Percentiles rank a stretch among this genome's conserved stretches.
Conservation (phyloP, 768 basidiomycete species). For the Kondoa subrosea region DNA sequence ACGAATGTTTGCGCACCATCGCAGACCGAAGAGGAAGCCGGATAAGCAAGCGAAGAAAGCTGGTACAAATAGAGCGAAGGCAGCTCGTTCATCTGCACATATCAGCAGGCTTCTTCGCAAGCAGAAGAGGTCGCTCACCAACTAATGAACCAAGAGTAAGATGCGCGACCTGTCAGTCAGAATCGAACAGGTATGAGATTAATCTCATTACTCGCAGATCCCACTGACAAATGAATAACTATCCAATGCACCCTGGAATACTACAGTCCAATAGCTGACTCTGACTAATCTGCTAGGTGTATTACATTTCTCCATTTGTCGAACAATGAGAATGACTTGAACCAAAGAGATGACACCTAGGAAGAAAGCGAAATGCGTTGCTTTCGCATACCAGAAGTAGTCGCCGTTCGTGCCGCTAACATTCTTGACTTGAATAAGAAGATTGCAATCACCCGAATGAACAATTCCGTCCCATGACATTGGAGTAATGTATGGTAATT, state of each 20-base stretch:
- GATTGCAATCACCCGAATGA: conserved; percentile 23
- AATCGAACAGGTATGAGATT: not conserved
- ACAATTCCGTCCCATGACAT: conserved; percentile 17
- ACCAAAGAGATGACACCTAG: conserved; percentile 12
- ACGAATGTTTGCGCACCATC: conserved; percentile 24
- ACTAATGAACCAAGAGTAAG: conserved; percentile 14
- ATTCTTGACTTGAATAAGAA: conserved; percentile 18
- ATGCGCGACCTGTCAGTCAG: conserved; percentile 13
- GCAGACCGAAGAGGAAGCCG: conserved; percentile 25
- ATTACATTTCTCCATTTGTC: conserved; percentile 23
- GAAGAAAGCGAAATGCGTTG: conserved; percentile 16
- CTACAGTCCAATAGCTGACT: conserved; percentile 17
- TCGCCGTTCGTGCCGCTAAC: conserved; percentile 17
- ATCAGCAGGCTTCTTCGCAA: not conserved
- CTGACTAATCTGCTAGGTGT: conserved; percentile 14
- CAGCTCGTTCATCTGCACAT: conserved; percentile 16
- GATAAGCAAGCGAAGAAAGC: conserved; percentile 25
- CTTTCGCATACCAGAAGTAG: conserved; percentile 16
- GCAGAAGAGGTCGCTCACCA: not conserved
- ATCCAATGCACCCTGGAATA: conserved; percentile 21
- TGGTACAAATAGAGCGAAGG: conserved; percentile 21
- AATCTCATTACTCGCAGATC: not conserved
- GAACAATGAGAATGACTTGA: conserved; percentile 18
- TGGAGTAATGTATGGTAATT: conserved; percentile 4
- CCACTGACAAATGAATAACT: conserved; percentile 23